phyloP scores from a whole-genome alignment of 441 rosid species.

The California macrophylla region DNA sequence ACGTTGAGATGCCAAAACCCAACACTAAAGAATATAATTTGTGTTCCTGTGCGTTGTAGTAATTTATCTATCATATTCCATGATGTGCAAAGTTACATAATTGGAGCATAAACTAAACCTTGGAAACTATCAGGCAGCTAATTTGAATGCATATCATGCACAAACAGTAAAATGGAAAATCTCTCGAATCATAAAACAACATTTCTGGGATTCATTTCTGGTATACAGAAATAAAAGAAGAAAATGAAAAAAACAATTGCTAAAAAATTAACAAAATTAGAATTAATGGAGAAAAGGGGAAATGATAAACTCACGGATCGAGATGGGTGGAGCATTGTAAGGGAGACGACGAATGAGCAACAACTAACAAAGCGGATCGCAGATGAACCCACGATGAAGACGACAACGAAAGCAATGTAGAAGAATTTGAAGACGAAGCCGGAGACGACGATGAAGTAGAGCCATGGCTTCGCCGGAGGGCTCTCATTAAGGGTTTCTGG shows the following conservation, averaged over 20 bases:
- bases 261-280: not conserved
- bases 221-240: not conserved
- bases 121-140: not conserved
- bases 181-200: not conserved
- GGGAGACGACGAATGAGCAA: conserved; percentile 64
- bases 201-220: not conserved
- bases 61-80: not conserved
- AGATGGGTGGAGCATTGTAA: conserved; percentile 25
- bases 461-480: conserved; percentile 80
- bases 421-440: conserved; percentile 27
- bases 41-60: not conserved
- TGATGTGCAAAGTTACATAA: not conserved
- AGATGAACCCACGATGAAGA: conserved; percentile 73
- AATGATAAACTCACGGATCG: conserved; percentile 56
- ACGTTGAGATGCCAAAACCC: not conserved
- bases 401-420: conserved; percentile 32
- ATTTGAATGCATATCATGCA: not conserved
- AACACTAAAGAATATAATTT: not conserved
- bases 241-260: not conserved
- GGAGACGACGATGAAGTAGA: conserved; percentile 36
- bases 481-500: conserved; percentile 44
- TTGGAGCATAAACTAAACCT: not conserved
- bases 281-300: not conserved
- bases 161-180: too few relatives aligned
- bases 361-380: conserved; percentile 78